Evolutionary conservation across 129 eudicot species (phyloP).

Genomic region (Ambrosia artemisiifolia): DNA sequence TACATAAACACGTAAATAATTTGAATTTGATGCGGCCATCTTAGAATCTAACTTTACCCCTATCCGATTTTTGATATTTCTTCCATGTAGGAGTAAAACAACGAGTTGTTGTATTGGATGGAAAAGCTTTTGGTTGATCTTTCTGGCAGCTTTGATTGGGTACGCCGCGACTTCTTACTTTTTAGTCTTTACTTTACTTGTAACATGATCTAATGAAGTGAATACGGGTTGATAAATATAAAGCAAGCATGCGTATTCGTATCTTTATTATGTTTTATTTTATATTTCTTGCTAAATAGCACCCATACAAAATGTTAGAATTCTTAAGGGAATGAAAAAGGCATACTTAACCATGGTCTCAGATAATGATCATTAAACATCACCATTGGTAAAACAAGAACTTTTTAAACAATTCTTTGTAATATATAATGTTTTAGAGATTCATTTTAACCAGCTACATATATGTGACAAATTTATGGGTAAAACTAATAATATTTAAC

Average conservation of each 20-base stretch:
- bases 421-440: no score
- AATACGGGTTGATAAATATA: neutral
- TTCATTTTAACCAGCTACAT: neutral
- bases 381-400: neutral
- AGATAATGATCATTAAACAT: no score
- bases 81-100: constrained; percentile 42
- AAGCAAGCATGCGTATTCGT: neutral
- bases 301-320: neutral
- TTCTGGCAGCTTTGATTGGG: constrained; percentile 68
- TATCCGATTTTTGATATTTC: neutral
- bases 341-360: no score
- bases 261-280: neutral
- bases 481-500: neutral
- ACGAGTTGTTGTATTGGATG: constrained; percentile 40
- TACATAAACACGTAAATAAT: neutral
- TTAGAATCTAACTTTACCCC: neutral
- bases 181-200: neutral
- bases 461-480: neutral
- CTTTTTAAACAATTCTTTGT: no score
- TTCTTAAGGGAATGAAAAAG: neutral
- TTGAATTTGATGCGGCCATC: neutral
- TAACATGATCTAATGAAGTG: neutral
- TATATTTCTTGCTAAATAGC: no score
- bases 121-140: constrained; percentile 71
- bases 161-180: neutral